Percentiles rank a stretch among this genome's conserved stretches.
Evolutionary conservation across 768 basidiomycete species (phyloP).

Genomic region (Pholiota conissans): DNA sequence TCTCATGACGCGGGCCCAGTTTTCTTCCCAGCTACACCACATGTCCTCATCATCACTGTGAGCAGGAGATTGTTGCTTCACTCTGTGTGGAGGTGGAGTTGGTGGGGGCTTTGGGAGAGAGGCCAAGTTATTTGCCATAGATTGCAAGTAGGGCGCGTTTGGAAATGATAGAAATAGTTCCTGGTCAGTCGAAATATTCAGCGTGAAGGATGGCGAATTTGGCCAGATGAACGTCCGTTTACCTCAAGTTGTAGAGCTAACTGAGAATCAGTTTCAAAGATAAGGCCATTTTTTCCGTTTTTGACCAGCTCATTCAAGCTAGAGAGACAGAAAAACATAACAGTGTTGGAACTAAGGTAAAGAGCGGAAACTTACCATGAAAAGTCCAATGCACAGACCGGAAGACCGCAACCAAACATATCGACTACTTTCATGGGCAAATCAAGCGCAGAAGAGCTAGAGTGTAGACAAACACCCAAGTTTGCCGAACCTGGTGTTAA

Average conservation of each 20-base stretch:
- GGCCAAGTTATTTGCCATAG: constrained; percentile 52
- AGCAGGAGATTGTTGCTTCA: background rate
- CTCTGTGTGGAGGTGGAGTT: constrained; percentile 13
- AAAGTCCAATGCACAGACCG: constrained; percentile 89
- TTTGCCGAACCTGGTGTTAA: constrained; percentile 74
- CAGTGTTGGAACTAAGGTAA: background rate
- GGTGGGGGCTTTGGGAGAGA: constrained; percentile 26
- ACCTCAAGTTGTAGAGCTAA: constrained; percentile 77
- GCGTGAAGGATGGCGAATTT: background rate
- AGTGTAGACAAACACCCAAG: constrained; percentile 88
- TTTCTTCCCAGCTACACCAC: constrained; percentile 84
- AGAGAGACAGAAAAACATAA: background rate
- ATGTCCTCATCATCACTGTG: constrained; percentile 14
- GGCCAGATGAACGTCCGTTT: constrained; percentile 17
- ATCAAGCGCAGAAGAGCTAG: constrained; percentile 87
- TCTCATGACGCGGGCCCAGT: constrained; percentile 72
- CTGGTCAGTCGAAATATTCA: constrained; percentile 29
- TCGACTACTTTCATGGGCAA: constrained; percentile 99
- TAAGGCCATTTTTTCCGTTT: constrained; percentile 78
- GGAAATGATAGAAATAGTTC: constrained; percentile 63
- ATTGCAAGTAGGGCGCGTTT: constrained; percentile 43
- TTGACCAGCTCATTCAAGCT: constrained; percentile 88
- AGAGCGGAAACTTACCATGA: constrained; percentile 57
- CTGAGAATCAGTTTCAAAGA: constrained; percentile 68
- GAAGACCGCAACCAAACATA: constrained; percentile 97